Base-by-base conservation (phyloP, 495 filamentous ascomycete species). In the Barbatosphaeria neglecta region DNA sequence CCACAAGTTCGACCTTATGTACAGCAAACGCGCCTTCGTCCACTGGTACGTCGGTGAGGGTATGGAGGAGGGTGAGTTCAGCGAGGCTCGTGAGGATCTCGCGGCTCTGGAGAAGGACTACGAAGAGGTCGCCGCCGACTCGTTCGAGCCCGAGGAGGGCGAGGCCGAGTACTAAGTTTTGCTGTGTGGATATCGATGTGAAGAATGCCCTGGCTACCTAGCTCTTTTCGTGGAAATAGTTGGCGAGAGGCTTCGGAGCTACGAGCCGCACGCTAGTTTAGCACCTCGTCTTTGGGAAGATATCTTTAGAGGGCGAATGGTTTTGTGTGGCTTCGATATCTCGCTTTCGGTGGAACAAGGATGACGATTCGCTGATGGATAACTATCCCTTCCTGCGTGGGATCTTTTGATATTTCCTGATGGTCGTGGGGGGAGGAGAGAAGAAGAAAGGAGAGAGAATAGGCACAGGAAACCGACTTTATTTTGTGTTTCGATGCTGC, bases 1-100 rank as follows among this genome's bases (percentile, higher is more conserved):
- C 65, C 80, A 87, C 73, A 95, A 95, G 69, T 95, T 95, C 68
- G 88, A 95, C 56, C 84, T 95, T 52, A 95, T 95, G 88, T 93
- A 95, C 73, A 85, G 78, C 70, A 94, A 94, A 78, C 85, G 87
- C 56, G 87, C 87, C 37, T 94, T 94, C 60, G 87, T 94, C 15
- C 87, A 94, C 67, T 94, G 87, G 87, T 94, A 94, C 58, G 87
- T 94, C 39, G 87, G 87, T 56, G 87, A 94, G 69, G 87, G 87
- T 68, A 94, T 94, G 87, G 87, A 94, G 73, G 87, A 94, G 63
- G 87, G 87, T 53, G 87, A 94, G 68, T 94, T 94, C 69, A 83
- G 79, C 47, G 87, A 94, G 72, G 87, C 87, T 40, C 79, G 87
- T 45, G 87, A 94, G 73, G 87, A 94, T 61, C 71, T 94, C 46